Conservation (phyloP, 805 yeast genomes). For the Zygoascus biomembranicola region DNA sequence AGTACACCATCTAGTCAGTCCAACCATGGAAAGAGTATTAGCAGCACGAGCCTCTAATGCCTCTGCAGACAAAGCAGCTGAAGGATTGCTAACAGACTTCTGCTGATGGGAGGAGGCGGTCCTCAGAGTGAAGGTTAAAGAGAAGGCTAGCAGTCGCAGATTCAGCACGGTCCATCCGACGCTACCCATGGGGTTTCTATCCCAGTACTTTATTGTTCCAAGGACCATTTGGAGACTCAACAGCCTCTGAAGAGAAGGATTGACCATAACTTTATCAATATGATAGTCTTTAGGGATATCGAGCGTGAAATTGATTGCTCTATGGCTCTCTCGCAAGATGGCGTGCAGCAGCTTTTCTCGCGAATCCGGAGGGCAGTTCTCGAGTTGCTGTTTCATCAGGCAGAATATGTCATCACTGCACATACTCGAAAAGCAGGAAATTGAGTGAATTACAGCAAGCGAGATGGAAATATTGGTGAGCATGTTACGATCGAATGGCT, state of each 20-base stretch:
- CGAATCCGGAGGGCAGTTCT: constrained; percentile 11
- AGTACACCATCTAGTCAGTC: constrained; percentile 77
- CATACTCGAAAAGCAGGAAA: constrained; percentile 58
- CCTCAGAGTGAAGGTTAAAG: constrained; percentile 56
- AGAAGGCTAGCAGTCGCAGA: constrained; percentile 62
- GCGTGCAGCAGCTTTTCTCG: constrained; percentile 32
- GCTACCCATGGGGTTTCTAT: constrained; percentile 35
- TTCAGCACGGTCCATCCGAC: constrained; percentile 60
- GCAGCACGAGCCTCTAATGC: constrained; percentile 22
- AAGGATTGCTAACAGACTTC: constrained; percentile 40
- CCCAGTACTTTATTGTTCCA: constrained; percentile 44
- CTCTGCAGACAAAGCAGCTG: constrained; percentile 20
- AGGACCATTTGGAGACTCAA: constrained; percentile 60
- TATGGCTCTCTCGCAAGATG: constrained; percentile 57
- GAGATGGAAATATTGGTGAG: constrained; percentile 36
- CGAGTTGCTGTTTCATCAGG: constrained; percentile 43
- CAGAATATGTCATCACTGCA: constrained; percentile 64
- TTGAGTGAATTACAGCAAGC: constrained; percentile 58
- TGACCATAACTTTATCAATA: constrained; percentile 64
- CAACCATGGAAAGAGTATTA: constrained; percentile 37
- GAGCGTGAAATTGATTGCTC: constrained; percentile 65
- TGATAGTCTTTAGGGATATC: constrained; percentile 60
- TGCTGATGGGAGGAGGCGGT: constrained; percentile 32
- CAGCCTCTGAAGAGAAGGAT: constrained; percentile 70
- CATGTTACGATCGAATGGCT: neutral